phyloP scores from a whole-genome alignment of 2,329 filamentous ascomycete species.

The Talaromyces sp. region DNA sequence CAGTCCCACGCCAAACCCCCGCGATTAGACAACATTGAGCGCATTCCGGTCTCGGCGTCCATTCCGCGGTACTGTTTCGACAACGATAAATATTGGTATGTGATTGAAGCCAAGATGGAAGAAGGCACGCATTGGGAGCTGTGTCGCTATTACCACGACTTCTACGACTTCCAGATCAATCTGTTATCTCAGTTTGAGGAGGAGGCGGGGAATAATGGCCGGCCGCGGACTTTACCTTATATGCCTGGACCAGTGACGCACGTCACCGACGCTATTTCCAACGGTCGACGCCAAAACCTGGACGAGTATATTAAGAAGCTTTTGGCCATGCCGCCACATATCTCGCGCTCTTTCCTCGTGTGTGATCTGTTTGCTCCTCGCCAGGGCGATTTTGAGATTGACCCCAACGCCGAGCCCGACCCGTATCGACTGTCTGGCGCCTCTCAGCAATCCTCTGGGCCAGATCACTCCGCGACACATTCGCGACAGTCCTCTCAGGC shows the following conservation, averaged over 20 bases:
- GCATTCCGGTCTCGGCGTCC: slow-evolving; percentile 60
- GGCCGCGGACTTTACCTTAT: slow-evolving; percentile 80
- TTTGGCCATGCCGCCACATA: slow-evolving; percentile 74
- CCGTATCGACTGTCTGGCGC: slow-evolving; percentile 70
- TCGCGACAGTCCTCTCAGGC: slow-evolving; percentile 62
- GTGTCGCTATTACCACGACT: slow-evolving; percentile 93
- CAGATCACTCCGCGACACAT: slow-evolving; percentile 54
- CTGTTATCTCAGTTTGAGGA: slow-evolving; percentile 85
- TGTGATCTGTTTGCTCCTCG: slow-evolving; percentile 86
- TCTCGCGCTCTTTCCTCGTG: slow-evolving; percentile 76
- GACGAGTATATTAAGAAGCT: slow-evolving; percentile 95
- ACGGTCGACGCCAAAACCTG: slow-evolving; percentile 83
- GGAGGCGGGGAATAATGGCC: slow-evolving; percentile 80
- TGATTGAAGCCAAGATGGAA: slow-evolving; percentile 85
- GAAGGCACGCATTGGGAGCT: slow-evolving; percentile 90
- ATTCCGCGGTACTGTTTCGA: slow-evolving; percentile 93
- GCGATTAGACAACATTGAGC: background rate
- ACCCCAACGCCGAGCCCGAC: slow-evolving; percentile 58
- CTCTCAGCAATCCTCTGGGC: slow-evolving; percentile 61
- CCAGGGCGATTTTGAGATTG: slow-evolving; percentile 89
- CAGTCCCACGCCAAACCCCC: slow-evolving; percentile 13
- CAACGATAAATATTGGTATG: slow-evolving; percentile 98
- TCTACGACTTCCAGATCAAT: slow-evolving; percentile 97
- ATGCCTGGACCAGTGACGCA: slow-evolving; percentile 98
- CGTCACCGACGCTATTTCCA: slow-evolving; percentile 95